Base-by-base conservation (phyloP, 805 yeast genomes). In the Spathaspora passalidarum region DNA sequence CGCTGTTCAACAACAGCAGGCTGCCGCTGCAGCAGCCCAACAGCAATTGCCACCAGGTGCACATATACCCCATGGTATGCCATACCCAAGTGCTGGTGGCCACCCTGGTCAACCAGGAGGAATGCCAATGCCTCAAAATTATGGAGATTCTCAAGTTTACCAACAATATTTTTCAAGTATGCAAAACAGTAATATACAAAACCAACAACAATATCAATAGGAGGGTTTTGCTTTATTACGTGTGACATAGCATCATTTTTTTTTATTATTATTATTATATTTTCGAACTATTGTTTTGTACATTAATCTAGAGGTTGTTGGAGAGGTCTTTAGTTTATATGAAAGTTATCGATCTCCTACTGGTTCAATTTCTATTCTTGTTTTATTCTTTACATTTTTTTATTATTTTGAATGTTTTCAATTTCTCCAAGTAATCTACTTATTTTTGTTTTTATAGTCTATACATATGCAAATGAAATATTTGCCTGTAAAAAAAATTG, bases 141-240 rank as follows among this genome's bases (percentile, higher is more conserved):
- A 76, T 52, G 64, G 76, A 50, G 79, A 76, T 55, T 82, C 81
- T 62, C 42, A 39, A 25, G 42, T 39, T 16, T 39, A 39, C 19
- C 42, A 39, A 19, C 85, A 80, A 53, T 82, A 81, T 63, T 80
- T 82, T 58, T 75, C 78, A 52, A 78, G 73, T 53, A 73, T 78
- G 62, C 79, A 76, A 61, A 73, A 77, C 47, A 73, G 73, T 40
- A 70, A 66, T 59, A 59, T 71, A 47, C 75, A 69, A 40, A 72
- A 71, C 60, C 76, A 72, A 52, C 84, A 79, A 61, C 84, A 78
- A 62, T 78, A 76, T 56, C 84, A 80, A 60, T 78, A 66, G 54
- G 5, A 17, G 13, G 9, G 13, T 13, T 29, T 29, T 14, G 34
- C 17, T 13, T 26, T 26, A n/a, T 29, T 29, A 29, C 16, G 14